Conservation (phyloP, 441 rosid genomes). For the Bruguiera hainesii region DNA sequence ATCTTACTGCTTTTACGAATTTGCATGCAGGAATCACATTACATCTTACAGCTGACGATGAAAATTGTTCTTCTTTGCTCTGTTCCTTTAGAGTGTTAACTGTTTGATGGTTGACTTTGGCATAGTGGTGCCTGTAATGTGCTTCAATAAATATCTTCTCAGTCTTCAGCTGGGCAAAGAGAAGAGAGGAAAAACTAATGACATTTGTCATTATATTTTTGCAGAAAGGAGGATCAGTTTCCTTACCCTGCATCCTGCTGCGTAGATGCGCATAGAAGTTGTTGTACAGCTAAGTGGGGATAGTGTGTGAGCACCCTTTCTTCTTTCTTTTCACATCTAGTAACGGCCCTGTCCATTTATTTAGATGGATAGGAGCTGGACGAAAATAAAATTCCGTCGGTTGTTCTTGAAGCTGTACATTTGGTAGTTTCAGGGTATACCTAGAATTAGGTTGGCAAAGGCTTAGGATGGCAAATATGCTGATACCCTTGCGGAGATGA, state of each 20-base stretch:
- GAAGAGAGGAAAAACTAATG: neutral
- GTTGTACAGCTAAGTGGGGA: constrained; percentile 77
- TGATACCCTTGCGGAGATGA: constrained; percentile 30
- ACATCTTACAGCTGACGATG: neutral
- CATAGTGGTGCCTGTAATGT: neutral
- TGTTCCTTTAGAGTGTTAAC: too few relatives aligned
- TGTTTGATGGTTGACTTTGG: neutral
- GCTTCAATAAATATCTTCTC: neutral
- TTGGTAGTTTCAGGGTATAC: constrained; percentile 47
- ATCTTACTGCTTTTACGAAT: neutral
- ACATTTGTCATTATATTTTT: constrained; percentile 10
- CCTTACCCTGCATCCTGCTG: constrained; percentile 45
- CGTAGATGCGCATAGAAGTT: constrained; percentile 39
- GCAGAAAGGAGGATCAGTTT: constrained; percentile 71
- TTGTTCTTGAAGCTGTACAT: constrained; percentile 58
- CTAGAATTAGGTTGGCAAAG: constrained; percentile 43
- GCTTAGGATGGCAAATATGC: constrained; percentile 33
- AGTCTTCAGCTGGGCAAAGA: neutral
- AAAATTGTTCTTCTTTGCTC: neutral
- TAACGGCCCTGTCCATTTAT: constrained; percentile 35
- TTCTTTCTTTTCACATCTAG: constrained; percentile 24
- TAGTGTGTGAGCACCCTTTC: constrained; percentile 33
- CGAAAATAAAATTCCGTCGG: constrained; percentile 36
- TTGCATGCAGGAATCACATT: neutral
- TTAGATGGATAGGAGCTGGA: constrained; percentile 37